Evolutionary conservation across 202 grass and related monocot genomes (phyloP).

Genomic region (Panicum hallii): DNA sequence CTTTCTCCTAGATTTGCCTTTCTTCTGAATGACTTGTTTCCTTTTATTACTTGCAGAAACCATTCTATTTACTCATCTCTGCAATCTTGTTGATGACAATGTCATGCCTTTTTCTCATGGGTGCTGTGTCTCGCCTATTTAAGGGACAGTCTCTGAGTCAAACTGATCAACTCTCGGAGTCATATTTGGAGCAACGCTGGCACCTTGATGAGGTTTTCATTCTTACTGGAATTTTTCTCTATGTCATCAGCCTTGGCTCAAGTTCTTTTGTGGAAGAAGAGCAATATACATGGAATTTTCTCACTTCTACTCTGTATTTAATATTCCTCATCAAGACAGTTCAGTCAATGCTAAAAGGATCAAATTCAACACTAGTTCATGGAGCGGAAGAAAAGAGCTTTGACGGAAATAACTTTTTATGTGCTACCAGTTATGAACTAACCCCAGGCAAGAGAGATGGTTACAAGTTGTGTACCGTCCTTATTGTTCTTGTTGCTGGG

Average conservation of each 20-base stretch:
- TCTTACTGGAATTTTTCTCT: constrained; percentile 65
- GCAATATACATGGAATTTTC: constrained; percentile 96
- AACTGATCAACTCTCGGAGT: constrained; percentile 17
- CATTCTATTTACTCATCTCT: constrained; percentile 70
- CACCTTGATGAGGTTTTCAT: constrained; percentile 75
- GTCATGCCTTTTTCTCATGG: constrained; percentile 64
- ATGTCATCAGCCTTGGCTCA: constrained; percentile 74
- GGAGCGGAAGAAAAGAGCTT: constrained; percentile 25
- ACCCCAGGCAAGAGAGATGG: constrained; percentile 21
- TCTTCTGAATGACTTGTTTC: constrained; percentile 29
- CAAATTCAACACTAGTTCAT: constrained; percentile 44
- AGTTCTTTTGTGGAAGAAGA: constrained; percentile 99
- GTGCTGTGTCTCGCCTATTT: constrained; percentile 51
- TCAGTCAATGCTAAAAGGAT: constrained; percentile 56
- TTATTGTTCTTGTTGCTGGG: constrained; percentile 76
- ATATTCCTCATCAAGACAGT: constrained; percentile 74
- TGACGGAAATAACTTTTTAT: constrained; percentile 30
- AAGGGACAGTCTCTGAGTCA: constrained; percentile 39
- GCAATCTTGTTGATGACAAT: constrained; percentile 72
- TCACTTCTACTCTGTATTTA: constrained; percentile 82
- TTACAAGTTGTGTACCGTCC: constrained; percentile 54
- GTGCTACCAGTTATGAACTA: constrained; percentile 34
- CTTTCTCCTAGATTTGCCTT: constrained; percentile 15
- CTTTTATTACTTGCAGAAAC: constrained; percentile 75
- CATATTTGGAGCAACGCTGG: constrained; percentile 41